Evolutionary conservation across 345 rosid genomes (phyloP).

Genomic region (Eucalyptus erythrocorys): DNA sequence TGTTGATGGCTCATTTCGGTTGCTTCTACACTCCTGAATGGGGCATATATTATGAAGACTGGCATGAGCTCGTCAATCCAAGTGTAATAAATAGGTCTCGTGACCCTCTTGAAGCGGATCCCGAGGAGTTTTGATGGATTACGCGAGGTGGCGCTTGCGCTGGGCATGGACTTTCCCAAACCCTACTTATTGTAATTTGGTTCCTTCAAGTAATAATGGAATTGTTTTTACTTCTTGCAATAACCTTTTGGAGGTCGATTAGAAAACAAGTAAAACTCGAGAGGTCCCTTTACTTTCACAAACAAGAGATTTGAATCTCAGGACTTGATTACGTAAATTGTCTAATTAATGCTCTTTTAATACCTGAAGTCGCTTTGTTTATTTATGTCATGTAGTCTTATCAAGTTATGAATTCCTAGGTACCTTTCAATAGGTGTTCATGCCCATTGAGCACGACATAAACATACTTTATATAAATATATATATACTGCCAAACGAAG

Average conservation of each 20-base stretch:
- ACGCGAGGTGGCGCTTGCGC: rapidly evolving
- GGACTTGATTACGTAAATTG: background rate
- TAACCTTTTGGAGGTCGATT: background rate
- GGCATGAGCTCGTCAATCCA: no score
- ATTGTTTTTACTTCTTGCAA: background rate
- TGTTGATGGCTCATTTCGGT: no score
- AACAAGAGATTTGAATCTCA: rapidly evolving
- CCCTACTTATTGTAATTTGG: background rate
- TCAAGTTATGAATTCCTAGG: background rate
- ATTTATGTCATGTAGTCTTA: background rate
- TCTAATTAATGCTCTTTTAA: rapidly evolving
- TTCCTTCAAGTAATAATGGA: background rate
- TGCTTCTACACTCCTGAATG: no score
- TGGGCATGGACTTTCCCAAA: background rate
- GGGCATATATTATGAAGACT: no score
- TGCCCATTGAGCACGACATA: background rate
- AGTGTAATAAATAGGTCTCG: no score
- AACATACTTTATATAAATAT: no score
- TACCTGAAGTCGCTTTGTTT: background rate
- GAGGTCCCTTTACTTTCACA: background rate
- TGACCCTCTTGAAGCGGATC: background rate
- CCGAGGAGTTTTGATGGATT: background rate
- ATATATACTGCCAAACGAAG: no score
- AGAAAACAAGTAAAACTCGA: background rate
- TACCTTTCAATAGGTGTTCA: background rate